phyloP scores from a whole-genome alignment of 179 eudicot genomes.

The Camellia oleifera region DNA sequence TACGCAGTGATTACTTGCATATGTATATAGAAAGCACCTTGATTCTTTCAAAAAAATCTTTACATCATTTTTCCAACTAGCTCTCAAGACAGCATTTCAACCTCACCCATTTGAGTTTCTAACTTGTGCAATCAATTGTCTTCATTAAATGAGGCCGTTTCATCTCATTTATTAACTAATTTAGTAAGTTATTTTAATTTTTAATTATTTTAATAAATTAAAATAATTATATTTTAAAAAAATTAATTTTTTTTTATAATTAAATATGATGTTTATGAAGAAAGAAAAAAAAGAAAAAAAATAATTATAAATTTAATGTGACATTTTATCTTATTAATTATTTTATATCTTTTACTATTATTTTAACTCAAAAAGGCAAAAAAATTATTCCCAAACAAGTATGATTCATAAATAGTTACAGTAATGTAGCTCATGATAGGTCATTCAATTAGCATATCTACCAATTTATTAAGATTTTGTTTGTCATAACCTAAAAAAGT shows the following conservation, averaged over 20 bases:
- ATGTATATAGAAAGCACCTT: not conserved
- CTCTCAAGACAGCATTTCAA: not conserved
- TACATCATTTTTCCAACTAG: not conserved
- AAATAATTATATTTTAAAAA: no score
- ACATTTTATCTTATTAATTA: no score
- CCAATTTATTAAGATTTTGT: no score
- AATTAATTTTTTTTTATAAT: no score
- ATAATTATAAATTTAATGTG: no score
- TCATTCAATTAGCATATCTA: constrained; percentile 2
- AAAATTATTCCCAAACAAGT: not conserved
- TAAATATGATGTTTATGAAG: no score
- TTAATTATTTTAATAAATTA: no score
- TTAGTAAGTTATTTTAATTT: no score
- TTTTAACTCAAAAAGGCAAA: no score
- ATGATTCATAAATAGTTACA: not conserved
- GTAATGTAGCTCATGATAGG: not conserved
- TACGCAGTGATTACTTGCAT: not conserved
- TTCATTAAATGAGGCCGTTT: not conserved
- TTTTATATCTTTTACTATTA: no score
- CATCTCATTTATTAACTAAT: not conserved
- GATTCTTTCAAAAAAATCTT: not conserved
- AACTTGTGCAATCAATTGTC: not conserved
- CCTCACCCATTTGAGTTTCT: not conserved
- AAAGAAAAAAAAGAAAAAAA: no score
- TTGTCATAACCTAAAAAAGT: no score